Percentiles rank a stretch among this genome's conserved stretches.
Conservation (phyloP, 306 rosid genomes). For the Quercus alba region DNA sequence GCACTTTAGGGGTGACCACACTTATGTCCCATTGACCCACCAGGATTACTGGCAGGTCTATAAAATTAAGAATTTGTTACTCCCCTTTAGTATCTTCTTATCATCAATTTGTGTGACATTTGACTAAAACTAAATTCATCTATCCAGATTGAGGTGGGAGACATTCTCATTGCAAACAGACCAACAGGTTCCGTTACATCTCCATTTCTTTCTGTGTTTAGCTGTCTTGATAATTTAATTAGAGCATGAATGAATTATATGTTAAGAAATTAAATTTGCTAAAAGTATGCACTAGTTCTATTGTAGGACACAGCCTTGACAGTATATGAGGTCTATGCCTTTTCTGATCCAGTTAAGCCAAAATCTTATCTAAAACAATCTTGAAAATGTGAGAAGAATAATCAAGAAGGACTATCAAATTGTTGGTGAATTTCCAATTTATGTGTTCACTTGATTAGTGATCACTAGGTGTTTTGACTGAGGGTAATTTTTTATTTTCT, state of each 20-base stretch:
- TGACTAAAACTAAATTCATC: constrained; percentile 16
- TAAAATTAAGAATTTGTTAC: constrained; percentile 7
- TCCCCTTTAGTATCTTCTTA: constrained; percentile 6
- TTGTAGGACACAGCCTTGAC: neutral
- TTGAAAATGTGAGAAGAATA: neutral
- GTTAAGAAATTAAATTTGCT: neutral
- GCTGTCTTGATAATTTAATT: neutral
- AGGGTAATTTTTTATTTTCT: neutral
- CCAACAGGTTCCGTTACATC: constrained; percentile 55
- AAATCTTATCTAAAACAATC: constrained; percentile 1
- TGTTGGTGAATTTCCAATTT: neutral
- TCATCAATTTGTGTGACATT: constrained; percentile 11
- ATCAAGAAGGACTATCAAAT: neutral
- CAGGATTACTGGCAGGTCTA: constrained; percentile 77
- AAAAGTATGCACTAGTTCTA: neutral
- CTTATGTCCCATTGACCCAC: constrained; percentile 49
- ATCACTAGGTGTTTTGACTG: neutral
- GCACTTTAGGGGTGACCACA: constrained; percentile 68
- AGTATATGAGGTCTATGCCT: neutral
- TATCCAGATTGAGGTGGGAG: constrained; percentile 63
- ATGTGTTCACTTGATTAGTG: neutral
- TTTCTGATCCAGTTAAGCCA: neutral
- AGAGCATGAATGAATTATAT: neutral
- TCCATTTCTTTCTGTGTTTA: constrained; percentile 2
- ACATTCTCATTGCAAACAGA: constrained; percentile 48